Base-by-base conservation (phyloP, 768 basidiomycete genomes). In the Termitomyces sp. region DNA sequence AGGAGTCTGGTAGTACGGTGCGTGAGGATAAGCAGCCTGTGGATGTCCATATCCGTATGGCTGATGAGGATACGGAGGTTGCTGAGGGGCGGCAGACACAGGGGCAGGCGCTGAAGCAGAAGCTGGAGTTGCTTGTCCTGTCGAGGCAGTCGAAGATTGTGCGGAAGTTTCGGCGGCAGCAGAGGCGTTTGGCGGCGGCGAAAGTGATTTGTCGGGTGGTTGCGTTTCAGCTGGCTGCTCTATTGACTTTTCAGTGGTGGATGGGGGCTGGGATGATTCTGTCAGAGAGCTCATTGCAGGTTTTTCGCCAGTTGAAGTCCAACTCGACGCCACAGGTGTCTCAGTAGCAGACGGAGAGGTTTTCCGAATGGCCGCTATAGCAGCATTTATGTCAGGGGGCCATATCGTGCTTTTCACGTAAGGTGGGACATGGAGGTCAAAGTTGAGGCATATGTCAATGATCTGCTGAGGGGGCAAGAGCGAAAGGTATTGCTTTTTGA, bases 381-480 rank as follows among this genome's bases (percentile, higher is more conserved):
- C 85, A 50, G 79, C 81, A 56, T 80, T 79, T 54, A 92, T 76
- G 66, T 91, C 86, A 34, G 74, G 70, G 11, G 89, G 89, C 89
- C 89, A 91, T 69, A 91, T 72, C n/a, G 83, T 73, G 55, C 75
- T 76, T 69, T 82, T 85, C 52, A 87, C 67, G 59, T 86, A 85
- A 38, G 79, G 73, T 12, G 88, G 84, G 14, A 85, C 83, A 74
- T 90, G 80, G 9, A 82, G 68, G 63, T 91, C 87, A 64, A 89
- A 85, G 37, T 79, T 77, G 58, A 92, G 76, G 67, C 87, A 91
- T 64, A 92, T 83, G 63, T 90, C 90, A 66, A 92, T 89, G 66
- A 92, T 79, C 71, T 91, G 87, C 44, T 81, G 78, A 21, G 79
- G 82, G 23, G 84, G 79, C 8, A 92, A 77, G 21, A 89, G 77